These are phyloP conservation scores for Cercospora zeina DNA, from an alignment of 2,329 filamentous ascomycete species.

Conservation along the genomic window DNA sequence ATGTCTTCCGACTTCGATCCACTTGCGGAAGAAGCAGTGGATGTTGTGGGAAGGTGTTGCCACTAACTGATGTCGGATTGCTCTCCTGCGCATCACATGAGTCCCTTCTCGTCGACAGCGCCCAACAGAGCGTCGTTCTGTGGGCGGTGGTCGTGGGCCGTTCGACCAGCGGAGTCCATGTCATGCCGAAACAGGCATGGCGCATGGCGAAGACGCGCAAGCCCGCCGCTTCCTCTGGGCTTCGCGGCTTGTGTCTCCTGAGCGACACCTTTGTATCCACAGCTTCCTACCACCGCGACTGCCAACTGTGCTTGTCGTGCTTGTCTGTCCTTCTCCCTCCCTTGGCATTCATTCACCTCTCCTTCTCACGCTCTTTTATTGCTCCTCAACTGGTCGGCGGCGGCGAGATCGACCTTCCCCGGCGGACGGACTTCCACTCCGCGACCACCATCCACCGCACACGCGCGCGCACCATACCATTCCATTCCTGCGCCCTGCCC, in stretches of 20 bases:
- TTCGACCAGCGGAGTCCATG: conserved; percentile 7
- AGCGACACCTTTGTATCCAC: conserved; percentile 25
- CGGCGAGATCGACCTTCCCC: conserved; percentile 6
- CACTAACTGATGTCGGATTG: background rate
- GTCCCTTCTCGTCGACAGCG: no score
- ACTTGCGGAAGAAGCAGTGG: background rate
- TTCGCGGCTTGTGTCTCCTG: conserved; percentile 21
- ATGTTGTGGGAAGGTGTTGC: background rate
- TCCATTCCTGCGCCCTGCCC: conserved; percentile 2
- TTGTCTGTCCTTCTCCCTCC: conserved; percentile 23
- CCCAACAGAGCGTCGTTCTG: no score
- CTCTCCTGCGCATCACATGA: no score
- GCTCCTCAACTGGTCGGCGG: background rate
- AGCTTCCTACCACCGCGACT: conserved; percentile 17
- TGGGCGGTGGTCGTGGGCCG: background rate
- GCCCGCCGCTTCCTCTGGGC: conserved; percentile 13
- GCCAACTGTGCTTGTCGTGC: conserved; percentile 25
- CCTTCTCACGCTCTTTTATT: conserved; percentile 13
- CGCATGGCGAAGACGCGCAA: conserved; percentile 26
- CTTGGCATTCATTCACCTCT: conserved; percentile 23
- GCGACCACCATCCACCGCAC: conserved; percentile 4
- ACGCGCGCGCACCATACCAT: conserved; percentile 16
- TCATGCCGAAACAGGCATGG: conserved; percentile 23
- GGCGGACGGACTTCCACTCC: conserved; percentile 5
- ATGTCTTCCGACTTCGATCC: background rate